These are phyloP conservation scores for Flueggea neowawraea DNA, from an alignment of 441 rosid species.

Conservation along the genomic window DNA sequence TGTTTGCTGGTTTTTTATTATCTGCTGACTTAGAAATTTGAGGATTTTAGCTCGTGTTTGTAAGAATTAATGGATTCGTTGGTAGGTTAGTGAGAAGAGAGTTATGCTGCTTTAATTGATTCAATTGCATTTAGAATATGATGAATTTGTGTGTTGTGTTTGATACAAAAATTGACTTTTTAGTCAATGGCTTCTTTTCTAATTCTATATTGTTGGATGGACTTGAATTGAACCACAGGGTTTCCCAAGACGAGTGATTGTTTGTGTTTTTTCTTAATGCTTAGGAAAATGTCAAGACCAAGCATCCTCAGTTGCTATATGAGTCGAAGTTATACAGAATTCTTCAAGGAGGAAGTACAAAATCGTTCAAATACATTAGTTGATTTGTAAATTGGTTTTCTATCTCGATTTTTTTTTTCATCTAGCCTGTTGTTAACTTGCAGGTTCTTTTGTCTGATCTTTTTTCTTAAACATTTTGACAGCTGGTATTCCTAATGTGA, in stretches of 20 bases:
- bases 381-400: background rate
- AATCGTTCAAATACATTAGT: constrained; percentile 4
- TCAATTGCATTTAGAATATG: too few relatives aligned
- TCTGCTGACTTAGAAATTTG: background rate
- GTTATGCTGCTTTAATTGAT: too few relatives aligned
- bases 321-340: constrained; percentile 93
- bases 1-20: background rate
- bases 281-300: constrained; percentile 95
- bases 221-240: background rate
- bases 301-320: constrained; percentile 94
- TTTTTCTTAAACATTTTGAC: constrained; percentile 23
- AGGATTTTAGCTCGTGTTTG: background rate
- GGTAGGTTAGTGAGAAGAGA: too few relatives aligned
- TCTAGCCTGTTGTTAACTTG: background rate
- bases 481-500: constrained; percentile 96
- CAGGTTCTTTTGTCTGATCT: background rate
- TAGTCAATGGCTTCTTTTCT: too few relatives aligned
- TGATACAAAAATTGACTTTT: too few relatives aligned
- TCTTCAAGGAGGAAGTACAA: constrained; percentile 97
- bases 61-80: too few relatives aligned
- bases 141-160: too few relatives aligned
- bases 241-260: background rate
- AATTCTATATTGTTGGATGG: too few relatives aligned
- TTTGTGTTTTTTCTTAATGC: constrained; percentile 2
- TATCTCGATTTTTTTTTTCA: background rate